phyloP scores from a whole-genome alignment of 1,284 basidiomycete species.

The Rhodotorula sp. region DNA sequence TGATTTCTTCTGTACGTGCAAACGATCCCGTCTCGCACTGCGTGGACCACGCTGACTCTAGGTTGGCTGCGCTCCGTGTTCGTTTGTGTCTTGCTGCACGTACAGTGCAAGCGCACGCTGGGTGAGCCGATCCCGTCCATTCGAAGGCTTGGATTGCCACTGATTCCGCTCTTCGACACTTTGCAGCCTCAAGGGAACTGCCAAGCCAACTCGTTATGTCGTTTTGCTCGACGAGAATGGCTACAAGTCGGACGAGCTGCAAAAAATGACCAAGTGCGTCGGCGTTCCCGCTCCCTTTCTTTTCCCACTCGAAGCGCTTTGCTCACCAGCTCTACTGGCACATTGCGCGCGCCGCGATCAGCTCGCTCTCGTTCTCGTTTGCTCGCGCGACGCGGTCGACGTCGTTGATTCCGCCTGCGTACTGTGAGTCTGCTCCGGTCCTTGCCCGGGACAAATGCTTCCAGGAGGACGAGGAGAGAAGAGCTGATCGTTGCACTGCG shows the following conservation, averaged over 20 bases:
- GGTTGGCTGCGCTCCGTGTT: not conserved
- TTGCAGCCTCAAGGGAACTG: conserved; percentile 27
- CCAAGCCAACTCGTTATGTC: conserved; percentile 15
- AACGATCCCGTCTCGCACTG: conserved; percentile 8
- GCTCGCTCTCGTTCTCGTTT: conserved; percentile 51
- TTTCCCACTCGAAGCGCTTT: too few relatives aligned
- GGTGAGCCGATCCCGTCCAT: not conserved
- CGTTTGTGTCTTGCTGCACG: not conserved
- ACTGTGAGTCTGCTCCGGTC: conserved; percentile 39
- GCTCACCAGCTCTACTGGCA: not conserved
- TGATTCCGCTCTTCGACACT: not conserved
- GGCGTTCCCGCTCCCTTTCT: not conserved
- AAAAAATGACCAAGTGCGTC: conserved; percentile 29
- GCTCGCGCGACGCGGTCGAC: conserved; percentile 52
- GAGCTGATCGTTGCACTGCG: too few relatives aligned
- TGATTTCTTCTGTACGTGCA: conserved; percentile 49
- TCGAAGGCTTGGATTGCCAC: not conserved
- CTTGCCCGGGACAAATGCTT: not conserved
- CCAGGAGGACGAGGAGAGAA: too few relatives aligned
- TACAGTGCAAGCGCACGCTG: conserved; percentile 44
- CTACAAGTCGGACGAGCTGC: conserved; percentile 47
- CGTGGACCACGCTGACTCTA: too few relatives aligned
- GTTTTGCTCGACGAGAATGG: conserved; percentile 48
- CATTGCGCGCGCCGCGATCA: conserved; percentile 22
- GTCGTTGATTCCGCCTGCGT: conserved; percentile 50